Percentiles rank a stretch among this genome's conserved stretches.
Evolutionary conservation across 768 basidiomycete genomes (phyloP).

Genomic region (Hygrocybe coccinea): DNA sequence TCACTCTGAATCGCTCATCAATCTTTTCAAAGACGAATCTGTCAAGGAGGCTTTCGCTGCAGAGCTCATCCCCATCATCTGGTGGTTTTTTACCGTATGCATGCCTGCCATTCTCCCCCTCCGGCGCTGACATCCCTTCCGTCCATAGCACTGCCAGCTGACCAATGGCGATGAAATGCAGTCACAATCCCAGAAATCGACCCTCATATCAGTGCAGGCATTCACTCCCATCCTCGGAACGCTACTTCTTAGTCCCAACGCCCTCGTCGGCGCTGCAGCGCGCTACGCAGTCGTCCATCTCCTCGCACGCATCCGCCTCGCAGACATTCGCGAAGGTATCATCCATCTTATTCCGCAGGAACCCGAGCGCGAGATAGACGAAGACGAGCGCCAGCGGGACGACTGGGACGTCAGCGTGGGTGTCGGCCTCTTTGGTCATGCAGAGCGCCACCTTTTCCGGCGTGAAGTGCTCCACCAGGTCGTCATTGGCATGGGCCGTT

Average conservation of each 20-base stretch:
- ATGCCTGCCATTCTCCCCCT: slow-evolving; percentile 6
- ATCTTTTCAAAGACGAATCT: slow-evolving; percentile 56
- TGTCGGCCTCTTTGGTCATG: slow-evolving; percentile 46
- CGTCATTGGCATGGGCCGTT: slow-evolving; percentile 81
- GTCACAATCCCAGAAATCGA: slow-evolving; percentile 32
- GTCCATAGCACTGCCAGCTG: slow-evolving; percentile 59
- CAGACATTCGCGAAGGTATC: slow-evolving; percentile 43
- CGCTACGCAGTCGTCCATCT: slow-evolving; percentile 75
- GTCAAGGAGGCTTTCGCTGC: slow-evolving; percentile 85
- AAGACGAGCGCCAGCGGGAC: slow-evolving; percentile 23
- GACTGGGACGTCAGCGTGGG: slow-evolving; percentile 33
- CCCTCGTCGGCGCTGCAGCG: slow-evolving; percentile 65
- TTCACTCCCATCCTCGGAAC: slow-evolving; percentile 92
- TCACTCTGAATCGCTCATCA: slow-evolving; percentile 5
- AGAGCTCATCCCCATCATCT: slow-evolving; percentile 75
- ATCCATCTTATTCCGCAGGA: background rate
- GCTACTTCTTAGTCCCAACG: slow-evolving; percentile 76
- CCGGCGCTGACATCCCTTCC: slow-evolving; percentile 2
- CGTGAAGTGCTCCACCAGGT: slow-evolving; percentile 81
- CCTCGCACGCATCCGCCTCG: slow-evolving; percentile 61
- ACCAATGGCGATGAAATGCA: slow-evolving; percentile 44
- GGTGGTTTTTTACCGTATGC: slow-evolving; percentile 83
- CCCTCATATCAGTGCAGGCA: slow-evolving; percentile 69
- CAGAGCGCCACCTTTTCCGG: slow-evolving; percentile 64
- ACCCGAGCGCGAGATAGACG: slow-evolving; percentile 2